phyloP scores from a whole-genome alignment of 352 stramenopile species.

The Thalassiosira livingstoniorum region DNA sequence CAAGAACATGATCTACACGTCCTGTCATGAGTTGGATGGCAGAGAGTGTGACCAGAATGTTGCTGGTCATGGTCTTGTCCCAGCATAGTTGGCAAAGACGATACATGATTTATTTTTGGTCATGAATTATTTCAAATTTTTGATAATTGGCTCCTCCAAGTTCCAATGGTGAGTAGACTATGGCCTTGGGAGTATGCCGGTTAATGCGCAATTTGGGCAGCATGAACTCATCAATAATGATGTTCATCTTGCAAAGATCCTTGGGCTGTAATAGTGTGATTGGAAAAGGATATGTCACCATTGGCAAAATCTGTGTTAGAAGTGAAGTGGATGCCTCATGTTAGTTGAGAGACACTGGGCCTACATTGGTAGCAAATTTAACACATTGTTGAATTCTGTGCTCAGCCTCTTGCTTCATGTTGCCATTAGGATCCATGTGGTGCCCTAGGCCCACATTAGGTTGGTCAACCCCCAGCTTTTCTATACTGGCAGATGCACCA shows the following conservation, averaged over 20 bases:
- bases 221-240: background rate
- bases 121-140: background rate
- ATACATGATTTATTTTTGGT: no score
- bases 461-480: background rate
- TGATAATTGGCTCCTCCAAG: background rate
- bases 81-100: background rate
- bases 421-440: background rate
- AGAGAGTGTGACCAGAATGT: background rate
- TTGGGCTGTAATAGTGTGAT: background rate
- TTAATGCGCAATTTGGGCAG: background rate
- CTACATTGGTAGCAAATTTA: background rate
- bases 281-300: background rate
- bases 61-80: background rate
- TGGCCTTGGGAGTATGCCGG: background rate
- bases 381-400: background rate
- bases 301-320: background rate
- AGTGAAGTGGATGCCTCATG: background rate
- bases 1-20: background rate
- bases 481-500: background rate
- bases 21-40: background rate
- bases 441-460: conserved; percentile 8
- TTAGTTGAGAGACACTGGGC: background rate
- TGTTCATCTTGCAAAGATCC: background rate
- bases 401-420: background rate
- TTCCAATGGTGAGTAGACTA: background rate